phyloP scores from a whole-genome alignment of 371 early-diverging fungal genomes.

The Neoconidiobolus thromboides region DNA sequence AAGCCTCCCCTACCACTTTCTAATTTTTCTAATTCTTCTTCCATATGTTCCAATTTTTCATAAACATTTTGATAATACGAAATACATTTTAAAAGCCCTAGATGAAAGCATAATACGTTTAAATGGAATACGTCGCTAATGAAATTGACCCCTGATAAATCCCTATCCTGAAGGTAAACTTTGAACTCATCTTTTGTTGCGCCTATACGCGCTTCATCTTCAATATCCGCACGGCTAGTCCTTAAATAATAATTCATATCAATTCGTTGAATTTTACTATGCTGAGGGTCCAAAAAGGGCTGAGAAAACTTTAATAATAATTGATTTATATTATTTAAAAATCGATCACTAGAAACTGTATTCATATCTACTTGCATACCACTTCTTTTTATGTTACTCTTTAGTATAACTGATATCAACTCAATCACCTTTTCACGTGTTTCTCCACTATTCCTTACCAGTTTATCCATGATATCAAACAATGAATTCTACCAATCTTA shows the following conservation, averaged over 20 bases:
- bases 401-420: constrained; percentile 39
- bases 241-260: constrained; percentile 43
- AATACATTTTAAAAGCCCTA: constrained; percentile 51
- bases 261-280: constrained; percentile 48
- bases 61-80: constrained; percentile 42
- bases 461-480: constrained; percentile 40
- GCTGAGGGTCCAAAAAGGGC: constrained; percentile 60
- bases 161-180: constrained; percentile 17
- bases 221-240: constrained; percentile 27
- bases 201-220: constrained; percentile 60
- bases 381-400: constrained; percentile 51
- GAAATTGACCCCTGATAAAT: constrained; percentile 30
- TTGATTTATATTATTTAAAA: constrained; percentile 54
- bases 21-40: constrained; percentile 25
- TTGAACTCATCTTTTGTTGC: constrained; percentile 51
- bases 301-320: constrained; percentile 50
- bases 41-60: constrained; percentile 42
- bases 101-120: constrained; percentile 54
- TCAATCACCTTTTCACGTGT: constrained; percentile 33
- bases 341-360: constrained; percentile 69
- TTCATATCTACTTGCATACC: constrained; percentile 54
- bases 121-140: constrained; percentile 76
- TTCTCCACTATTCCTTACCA: constrained; percentile 44
- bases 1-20: constrained; percentile 23
- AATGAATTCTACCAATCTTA: constrained; percentile 22